These are phyloP conservation scores for Mrakia frigida DNA, from an alignment of 768 basidiomycete species.

Conservation along the genomic window DNA sequence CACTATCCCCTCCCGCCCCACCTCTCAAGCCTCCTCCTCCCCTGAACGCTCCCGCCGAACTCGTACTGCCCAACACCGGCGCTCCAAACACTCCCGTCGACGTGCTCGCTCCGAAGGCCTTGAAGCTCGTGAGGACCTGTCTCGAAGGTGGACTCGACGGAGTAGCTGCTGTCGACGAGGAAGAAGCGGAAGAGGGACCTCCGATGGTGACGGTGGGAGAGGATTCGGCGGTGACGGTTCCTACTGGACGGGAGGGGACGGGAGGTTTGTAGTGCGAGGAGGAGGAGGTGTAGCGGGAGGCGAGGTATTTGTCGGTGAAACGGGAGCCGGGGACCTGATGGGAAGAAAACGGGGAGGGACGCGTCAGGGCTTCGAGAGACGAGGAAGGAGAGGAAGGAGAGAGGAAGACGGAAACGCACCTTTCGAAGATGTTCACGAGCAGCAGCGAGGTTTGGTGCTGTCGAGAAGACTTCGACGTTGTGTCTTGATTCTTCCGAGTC, in stretches of 20 bases:
- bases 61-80: constrained; percentile 10
- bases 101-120: constrained; percentile 27
- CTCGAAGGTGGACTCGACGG: constrained; percentile 13
- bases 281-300: constrained; percentile 28
- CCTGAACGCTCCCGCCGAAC: background rate
- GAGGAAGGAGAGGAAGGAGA: background rate
- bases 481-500: constrained; percentile 28
- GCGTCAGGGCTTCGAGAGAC: background rate
- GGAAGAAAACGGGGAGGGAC: background rate
- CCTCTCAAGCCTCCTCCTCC: constrained; percentile 15
- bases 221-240: constrained; percentile 4
- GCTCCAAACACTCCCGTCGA: constrained; percentile 16
- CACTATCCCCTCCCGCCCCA: constrained; percentile 15
- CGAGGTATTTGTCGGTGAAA: constrained; percentile 32
- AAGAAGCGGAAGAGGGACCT: background rate
- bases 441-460: constrained; percentile 1
- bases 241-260: constrained; percentile 15
- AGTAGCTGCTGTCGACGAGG: constrained; percentile 6
- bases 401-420: background rate
- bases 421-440: constrained; percentile 27
- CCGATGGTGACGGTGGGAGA: constrained; percentile 5
- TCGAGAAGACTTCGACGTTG: constrained; percentile 27
- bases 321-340: constrained; percentile 25
- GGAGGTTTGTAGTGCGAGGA: constrained; percentile 18
- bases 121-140: constrained; percentile 25